These are phyloP conservation scores for Lasiosphaeria hispida DNA, from an alignment of 495 filamentous ascomycete genomes.

Conservation along the genomic window DNA sequence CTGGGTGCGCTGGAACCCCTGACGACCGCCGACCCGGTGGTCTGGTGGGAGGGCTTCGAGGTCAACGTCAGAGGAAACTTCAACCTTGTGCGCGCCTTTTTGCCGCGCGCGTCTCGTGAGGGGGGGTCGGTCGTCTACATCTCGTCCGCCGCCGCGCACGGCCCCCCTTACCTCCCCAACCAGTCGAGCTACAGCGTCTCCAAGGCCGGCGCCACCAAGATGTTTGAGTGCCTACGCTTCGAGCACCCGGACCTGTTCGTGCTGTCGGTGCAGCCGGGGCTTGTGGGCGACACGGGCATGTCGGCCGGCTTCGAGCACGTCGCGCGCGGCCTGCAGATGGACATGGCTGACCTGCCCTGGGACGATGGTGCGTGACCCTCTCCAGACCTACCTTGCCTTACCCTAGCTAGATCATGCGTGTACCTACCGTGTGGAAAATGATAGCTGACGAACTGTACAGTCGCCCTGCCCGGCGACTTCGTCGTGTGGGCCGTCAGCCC, in stretches of 20 bases:
- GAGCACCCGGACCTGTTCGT: conserved; percentile 2
- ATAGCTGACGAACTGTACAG: conserved; percentile 18
- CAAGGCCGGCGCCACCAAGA: background rate
- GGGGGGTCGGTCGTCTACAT: background rate
- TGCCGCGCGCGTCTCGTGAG: conserved; percentile 3
- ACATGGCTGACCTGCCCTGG: no score
- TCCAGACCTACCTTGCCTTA: no score
- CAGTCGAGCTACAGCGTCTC: background rate
- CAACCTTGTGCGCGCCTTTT: conserved; percentile 31
- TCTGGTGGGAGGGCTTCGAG: conserved; percentile 32
- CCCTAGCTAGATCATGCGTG: no score
- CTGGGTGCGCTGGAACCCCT: conserved; percentile 21
- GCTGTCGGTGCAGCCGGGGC: background rate
- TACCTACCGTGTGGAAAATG: background rate
- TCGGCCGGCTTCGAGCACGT: no score
- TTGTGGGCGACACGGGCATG: background rate
- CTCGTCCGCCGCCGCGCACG: background rate
- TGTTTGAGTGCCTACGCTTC: background rate
- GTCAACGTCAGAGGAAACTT: conserved; percentile 37
- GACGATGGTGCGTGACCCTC: no score
- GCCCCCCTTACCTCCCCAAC: background rate
- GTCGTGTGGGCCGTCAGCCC: conserved; percentile 45
- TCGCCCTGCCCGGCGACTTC: conserved; percentile 41
- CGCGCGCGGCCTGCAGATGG: no score
- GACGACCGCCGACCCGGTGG: conserved; percentile 20